Conservation (phyloP, 257 asterid genomes). For the Solanum pennellii region DNA sequence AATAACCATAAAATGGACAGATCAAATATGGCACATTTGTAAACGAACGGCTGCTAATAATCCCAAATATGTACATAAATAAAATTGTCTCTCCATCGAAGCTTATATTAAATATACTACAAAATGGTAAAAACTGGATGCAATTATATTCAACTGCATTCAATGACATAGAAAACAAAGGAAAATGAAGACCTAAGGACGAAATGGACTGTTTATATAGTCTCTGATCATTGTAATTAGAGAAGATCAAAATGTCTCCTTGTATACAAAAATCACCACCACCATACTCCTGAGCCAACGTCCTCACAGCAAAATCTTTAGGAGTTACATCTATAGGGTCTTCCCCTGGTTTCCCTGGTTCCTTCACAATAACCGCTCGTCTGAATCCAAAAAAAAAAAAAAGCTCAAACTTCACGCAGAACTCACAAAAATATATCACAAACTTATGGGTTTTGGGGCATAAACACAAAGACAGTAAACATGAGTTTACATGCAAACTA, state of each 20-base stretch:
- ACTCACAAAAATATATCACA: not conserved
- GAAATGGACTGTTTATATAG: constrained; percentile 62
- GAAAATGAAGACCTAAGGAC: constrained; percentile 32
- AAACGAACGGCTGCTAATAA: not conserved
- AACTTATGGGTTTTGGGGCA: not conserved
- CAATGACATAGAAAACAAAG: not conserved
- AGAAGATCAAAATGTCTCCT: constrained; percentile 55
- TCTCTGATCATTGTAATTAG: constrained; percentile 88
- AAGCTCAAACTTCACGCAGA: not conserved
- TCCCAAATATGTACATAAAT: not conserved
- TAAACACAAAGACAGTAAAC: not conserved
- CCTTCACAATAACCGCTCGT: constrained; percentile 72
- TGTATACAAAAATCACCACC: constrained; percentile 75
- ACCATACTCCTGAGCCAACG: constrained; percentile 86
- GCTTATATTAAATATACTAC: not conserved
- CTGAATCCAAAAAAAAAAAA: constrained; percentile 28
- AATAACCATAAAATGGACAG: not conserved
- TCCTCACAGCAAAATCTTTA: constrained; percentile 75
- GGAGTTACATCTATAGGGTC: constrained; percentile 58
- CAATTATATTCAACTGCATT: not conserved
- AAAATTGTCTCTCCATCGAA: not conserved
- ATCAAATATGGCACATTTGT: not conserved
- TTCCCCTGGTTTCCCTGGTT: constrained; percentile 42
- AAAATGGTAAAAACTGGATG: not conserved
- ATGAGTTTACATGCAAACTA: not conserved